Base-by-base conservation (phyloP, 257 asterid species). In the Penstemon newberryi region DNA sequence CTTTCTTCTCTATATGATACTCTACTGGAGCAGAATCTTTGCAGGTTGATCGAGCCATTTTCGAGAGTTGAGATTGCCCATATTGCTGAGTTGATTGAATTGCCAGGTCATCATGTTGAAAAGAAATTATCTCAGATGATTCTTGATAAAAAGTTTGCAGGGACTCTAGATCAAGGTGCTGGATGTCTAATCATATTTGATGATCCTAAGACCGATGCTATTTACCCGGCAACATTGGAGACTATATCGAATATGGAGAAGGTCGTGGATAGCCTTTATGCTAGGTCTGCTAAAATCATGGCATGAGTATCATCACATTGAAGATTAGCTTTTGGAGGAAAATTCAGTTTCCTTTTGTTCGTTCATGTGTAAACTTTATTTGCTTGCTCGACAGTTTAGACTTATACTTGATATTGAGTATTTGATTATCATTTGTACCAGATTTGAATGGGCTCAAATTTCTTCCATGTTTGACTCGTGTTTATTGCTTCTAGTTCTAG, bases 141-240 rank as follows among this genome's bases (percentile, higher is more conserved):
- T 60, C 78, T 84, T 54, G 90, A 84, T 42, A 84, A 84, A 84
- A 85, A 85, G 76, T 83, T 85, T 77, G 91, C 84, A 9, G 91
- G 91, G 65, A 85, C 91, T 25, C 77, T 85, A 15, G 91, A 85
- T 71, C 91, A 85, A 51, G 91, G 91, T 13, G 91, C 88, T 39
- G 91, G 91, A 60, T 85, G 91, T 72, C 67, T 85, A 2, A 68
- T 85, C 67, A 82, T 83, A 63, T 85, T 85, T 25, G 86, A 83
- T 37, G 88, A 85, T 75, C 83, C 88, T 4, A 85, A 85, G 77
- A 83, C 86, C 1, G 88, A 85, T 50, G 91, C 88, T 1, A 80
- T 85, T 47, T 85, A 85, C 58, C 83, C 88, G 3, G 86, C 81
- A 0, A 79, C 91, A 0, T 53, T 85, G 53, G 91, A 85, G 71